A percentile compares a stretch with the other conserved stretches of the same genome.
phyloP scores from a whole-genome alignment of 495 filamentous ascomycete genomes.

The Aspergillus conjunctus region DNA sequence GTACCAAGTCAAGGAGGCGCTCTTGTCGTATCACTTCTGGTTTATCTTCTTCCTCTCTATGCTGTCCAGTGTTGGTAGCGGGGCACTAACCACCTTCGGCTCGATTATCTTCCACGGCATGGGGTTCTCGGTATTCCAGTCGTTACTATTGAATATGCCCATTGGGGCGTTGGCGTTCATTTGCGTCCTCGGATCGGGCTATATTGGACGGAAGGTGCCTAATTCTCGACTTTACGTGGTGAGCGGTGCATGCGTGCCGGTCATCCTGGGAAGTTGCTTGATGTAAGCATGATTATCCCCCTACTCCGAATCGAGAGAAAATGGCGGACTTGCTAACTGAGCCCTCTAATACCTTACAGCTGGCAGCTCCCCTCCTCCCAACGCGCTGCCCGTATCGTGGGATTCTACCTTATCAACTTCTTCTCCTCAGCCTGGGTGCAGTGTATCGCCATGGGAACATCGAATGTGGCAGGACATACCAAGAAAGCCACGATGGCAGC shows the following conservation, averaged over 20 bases:
- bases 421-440: slow-evolving; percentile 19
- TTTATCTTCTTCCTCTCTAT: slow-evolving; percentile 13
- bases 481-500: slow-evolving; percentile 17
- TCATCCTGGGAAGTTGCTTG: slow-evolving; percentile 17
- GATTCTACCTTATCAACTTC: slow-evolving; percentile 19
- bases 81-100: slow-evolving; percentile 13
- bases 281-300: slow-evolving; percentile 3
- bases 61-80: slow-evolving; percentile 7
- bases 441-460: slow-evolving; percentile 15
- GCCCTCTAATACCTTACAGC: slow-evolving; percentile 3
- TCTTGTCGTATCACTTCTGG: slow-evolving; percentile 16
- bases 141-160: slow-evolving; percentile 15
- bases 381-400: slow-evolving; percentile 12
- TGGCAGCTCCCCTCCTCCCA: slow-evolving; percentile 14
- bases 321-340: slow-evolving; percentile 4
- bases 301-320: neutral
- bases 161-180: slow-evolving; percentile 15
- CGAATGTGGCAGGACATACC: slow-evolving; percentile 12
- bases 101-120: slow-evolving; percentile 17
- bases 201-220: slow-evolving; percentile 12
- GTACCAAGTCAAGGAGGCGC: slow-evolving; percentile 13
- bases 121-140: slow-evolving; percentile 17
- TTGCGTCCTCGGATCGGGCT: slow-evolving; percentile 14
- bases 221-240: slow-evolving; percentile 15
- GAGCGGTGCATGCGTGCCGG: slow-evolving; percentile 10